Evolutionary conservation across 108 stramenopile genomes (phyloP), one percentile per base, ranked within the genome.

Genomic region (Cyclotella sp.): DNA sequence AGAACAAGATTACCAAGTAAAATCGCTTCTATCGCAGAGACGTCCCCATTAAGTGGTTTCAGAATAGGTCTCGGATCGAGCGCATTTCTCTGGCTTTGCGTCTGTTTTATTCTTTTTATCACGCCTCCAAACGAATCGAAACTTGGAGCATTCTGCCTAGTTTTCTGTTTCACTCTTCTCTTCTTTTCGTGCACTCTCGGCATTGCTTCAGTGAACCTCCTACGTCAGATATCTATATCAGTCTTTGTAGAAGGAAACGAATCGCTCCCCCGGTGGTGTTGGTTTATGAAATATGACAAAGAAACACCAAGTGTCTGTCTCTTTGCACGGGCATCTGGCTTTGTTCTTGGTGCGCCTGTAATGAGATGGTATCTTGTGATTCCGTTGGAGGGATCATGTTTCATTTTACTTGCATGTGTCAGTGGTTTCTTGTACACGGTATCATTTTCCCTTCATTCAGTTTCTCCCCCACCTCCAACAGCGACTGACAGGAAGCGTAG

Each of bases 11-110:
- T 67, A 9, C 82, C 81, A 53, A 57, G 55, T n/a, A 55, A 59
- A 52, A 27, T 73, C 14, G 57, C 57, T 15, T 58, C 41, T 13
- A 87, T 76, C 29, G 72, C 69, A 59, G 53, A 78, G 19, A 82
- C 75, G 29, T 63, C 68, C 26, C 86, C 86, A 15, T 58, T 84
- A 47, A 62, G 84, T 27, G 79, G 72, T 19, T 82, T 84, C 54
- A 67, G 81, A 55, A 83, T 87, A 29, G 86, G 81, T 9, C 44
- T 75, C 4, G 84, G 81, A 24, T 44, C 74, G 41, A 46, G 59
- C 30, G 66, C 70, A 40, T 65, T 71, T 15, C 55, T 68, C 22
- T 51, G 69, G 63, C 15, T 71, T 24, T 71, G 54, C 34, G 21
- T 66, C 28, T 57, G 63, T 59, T 55, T 63, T 40, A 57, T 78